These are phyloP conservation scores for Thermothielavioides terrestris DNA, from an alignment of 495 filamentous ascomycete species.

Conservation along the genomic window DNA sequence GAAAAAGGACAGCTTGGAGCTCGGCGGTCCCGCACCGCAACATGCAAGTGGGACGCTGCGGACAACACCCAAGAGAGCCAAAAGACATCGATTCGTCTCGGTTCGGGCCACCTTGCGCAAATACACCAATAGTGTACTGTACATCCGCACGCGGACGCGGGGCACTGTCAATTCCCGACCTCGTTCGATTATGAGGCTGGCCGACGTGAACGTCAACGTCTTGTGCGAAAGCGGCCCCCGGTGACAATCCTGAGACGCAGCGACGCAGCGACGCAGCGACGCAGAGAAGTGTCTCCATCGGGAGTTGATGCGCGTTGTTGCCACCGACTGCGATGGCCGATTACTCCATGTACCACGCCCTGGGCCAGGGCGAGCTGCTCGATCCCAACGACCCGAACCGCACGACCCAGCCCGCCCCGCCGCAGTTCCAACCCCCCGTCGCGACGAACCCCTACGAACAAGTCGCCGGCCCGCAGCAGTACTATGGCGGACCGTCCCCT, in stretches of 20 bases:
- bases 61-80: not conserved
- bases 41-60: not conserved
- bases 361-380: conserved; percentile 51
- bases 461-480: conserved; percentile 35
- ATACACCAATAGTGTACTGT: not conserved
- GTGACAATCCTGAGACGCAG: conserved; percentile 9
- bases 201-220: too few relatives aligned
- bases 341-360: conserved; percentile 66
- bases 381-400: conserved; percentile 57
- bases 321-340: conserved; percentile 51
- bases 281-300: too few relatives aligned
- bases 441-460: conserved; percentile 54
- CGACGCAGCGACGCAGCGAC: not conserved
- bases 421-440: conserved; percentile 46
- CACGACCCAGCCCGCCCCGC: conserved; percentile 47
- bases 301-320: too few relatives aligned
- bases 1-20: conserved; percentile 23
- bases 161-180: not conserved
- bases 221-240: conserved; percentile 9
- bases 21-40: conserved; percentile 9
- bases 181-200: conserved; percentile 10
- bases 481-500: conserved; percentile 33
- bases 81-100: not conserved
- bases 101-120: conserved; percentile 6
- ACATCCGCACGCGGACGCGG: not conserved